These are phyloP conservation scores for Fraxinus dipetala DNA, from an alignment of 305 asterid species.

Conservation along the genomic window DNA sequence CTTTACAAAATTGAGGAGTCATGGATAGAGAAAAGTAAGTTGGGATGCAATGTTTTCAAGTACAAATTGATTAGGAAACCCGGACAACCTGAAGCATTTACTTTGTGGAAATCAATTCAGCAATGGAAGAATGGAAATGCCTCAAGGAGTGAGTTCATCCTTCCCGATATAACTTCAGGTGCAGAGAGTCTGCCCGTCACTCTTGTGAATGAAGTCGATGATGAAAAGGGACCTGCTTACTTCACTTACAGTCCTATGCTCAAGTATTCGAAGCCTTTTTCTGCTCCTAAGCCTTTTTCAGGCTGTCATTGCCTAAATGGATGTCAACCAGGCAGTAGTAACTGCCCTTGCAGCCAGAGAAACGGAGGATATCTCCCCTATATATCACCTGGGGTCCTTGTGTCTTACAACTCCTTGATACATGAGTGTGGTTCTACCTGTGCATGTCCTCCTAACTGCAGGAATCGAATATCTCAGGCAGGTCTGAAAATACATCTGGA, in stretches of 20 bases:
- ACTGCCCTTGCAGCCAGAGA: constrained; percentile 40
- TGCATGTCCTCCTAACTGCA: constrained; percentile 45
- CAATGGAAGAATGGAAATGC: constrained; percentile 43
- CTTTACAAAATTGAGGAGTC: constrained; percentile 42
- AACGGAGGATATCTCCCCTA: constrained; percentile 43
- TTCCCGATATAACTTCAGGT: constrained; percentile 47
- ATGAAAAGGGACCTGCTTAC: constrained; percentile 35
- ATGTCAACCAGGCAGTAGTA: constrained; percentile 39
- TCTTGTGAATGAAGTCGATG: constrained; percentile 38
- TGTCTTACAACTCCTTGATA: constrained; percentile 31
- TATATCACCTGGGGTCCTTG: constrained; percentile 32
- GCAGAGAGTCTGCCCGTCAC: constrained; percentile 43
- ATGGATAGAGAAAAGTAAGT: constrained; percentile 43
- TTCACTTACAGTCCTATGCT: constrained; percentile 44
- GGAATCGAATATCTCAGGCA: constrained; percentile 41
- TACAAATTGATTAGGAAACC: constrained; percentile 40
- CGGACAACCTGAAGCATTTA: background rate
- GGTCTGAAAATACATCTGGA: constrained; percentile 19
- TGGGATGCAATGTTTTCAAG: constrained; percentile 43
- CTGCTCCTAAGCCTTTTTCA: constrained; percentile 26
- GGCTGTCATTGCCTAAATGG: constrained; percentile 46
- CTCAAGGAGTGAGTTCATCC: constrained; percentile 40
- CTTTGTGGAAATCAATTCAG: constrained; percentile 43
- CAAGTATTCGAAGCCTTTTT: constrained; percentile 36
- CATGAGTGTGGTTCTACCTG: constrained; percentile 48